Evolutionary conservation across 2,329 filamentous ascomycete genomes (phyloP).

Genomic region (Sordariomycetes sp.): DNA sequence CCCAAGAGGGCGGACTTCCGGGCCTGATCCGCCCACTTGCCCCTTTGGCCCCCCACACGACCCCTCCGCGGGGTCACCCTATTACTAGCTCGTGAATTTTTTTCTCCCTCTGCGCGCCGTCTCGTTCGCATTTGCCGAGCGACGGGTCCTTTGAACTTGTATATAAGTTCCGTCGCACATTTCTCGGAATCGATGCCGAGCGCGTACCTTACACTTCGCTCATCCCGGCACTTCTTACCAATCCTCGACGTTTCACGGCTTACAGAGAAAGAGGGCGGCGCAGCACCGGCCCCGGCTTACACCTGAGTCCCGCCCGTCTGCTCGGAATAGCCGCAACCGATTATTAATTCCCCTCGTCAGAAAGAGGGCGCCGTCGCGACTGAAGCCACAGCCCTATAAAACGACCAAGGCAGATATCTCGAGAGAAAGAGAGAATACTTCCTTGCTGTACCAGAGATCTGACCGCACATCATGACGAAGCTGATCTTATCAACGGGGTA

Average conservation of each 20-base stretch:
- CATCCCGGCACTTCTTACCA: neutral
- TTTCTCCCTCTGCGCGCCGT: neutral
- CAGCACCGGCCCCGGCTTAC: neutral
- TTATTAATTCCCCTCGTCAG: neutral
- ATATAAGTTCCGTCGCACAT: neutral
- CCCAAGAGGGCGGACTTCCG: neutral
- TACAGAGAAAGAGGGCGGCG: neutral
- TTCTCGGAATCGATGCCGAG: neutral
- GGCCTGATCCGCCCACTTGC: neutral
- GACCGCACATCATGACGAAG: constrained; percentile 50
- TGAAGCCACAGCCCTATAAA: neutral
- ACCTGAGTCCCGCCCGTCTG: neutral
- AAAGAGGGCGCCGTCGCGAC: neutral
- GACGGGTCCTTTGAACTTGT: neutral
- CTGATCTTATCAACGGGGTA: constrained; percentile 81
- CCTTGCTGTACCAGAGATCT: neutral
- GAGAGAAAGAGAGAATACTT: neutral
- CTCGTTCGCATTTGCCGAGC: neutral
- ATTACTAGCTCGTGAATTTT: neutral
- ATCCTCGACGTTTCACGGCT: neutral
- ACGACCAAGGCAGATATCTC: neutral
- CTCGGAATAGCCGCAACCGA: neutral
- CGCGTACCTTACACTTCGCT: neutral
- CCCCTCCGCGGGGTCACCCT: neutral
- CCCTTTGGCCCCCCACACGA: neutral